Base-by-base conservation (phyloP, 73 alveolate genomes). In the Paramecium octaurelia region DNA sequence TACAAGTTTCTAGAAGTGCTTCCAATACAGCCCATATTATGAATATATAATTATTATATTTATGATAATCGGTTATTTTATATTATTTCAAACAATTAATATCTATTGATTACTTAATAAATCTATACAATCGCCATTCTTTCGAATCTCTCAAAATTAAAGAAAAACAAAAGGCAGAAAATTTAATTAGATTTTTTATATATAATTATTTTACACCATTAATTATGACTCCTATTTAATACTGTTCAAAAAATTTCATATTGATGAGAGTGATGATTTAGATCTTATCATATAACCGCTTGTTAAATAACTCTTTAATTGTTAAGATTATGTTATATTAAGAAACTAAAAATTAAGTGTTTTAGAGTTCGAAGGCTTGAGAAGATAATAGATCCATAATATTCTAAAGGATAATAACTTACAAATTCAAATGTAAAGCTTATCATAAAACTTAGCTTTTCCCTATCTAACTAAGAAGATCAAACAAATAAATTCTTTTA, bases 1-100 rank as follows among this genome's bases (percentile, higher is more conserved):
- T 73, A 35, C 18, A 40, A n/a, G 57, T 73, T 36, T 38, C 87
- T 73, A 9, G 54, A 29, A n/a, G 60, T 12, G 20, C 87, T 73
- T 9, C 87, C 59, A 12, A 73, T 11, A 73, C 87, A 73, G n/a
- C 87, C 87, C 87, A 73, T 73, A 54, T 54, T 54, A 54, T 54
- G 35, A 54, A 54, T 54, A 54, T 54, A 64, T 34, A 34, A 64
- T 8, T 64, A 14, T 23, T 64, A 64, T 64, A 64, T 64, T 54
- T 54, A 54, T 54, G 34, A 54, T 18, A 54, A n/a, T 54, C 31
- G 69, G 69, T 54, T 54, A 54, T 54, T n/a, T 54, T 23, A 54
- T 54, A 54, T 18, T 54, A n/a, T 2, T 16, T 54, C 69, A 54
- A n/a, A 18, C 21, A 18, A 54, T 23, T 4, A 3, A 54, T 54